phyloP scores from a whole-genome alignment of 768 basidiomycete species.

The Paxillus involutus region DNA sequence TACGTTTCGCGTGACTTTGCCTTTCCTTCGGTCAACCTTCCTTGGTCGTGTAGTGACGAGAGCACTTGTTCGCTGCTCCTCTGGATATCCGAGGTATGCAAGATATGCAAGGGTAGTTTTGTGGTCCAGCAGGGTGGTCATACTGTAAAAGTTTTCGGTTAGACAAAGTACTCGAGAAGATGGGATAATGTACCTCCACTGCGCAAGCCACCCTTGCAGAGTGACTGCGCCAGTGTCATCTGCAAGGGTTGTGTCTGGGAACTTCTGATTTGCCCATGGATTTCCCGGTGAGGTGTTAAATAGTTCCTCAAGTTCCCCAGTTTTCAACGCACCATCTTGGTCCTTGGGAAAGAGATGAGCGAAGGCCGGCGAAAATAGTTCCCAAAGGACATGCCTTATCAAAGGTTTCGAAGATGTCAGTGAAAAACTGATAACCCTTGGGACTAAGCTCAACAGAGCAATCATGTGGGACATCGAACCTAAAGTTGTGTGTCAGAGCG shows the following conservation, averaged over 20 bases:
- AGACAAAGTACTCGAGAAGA: neutral
- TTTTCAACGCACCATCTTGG: conserved; percentile 90
- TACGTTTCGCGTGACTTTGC: conserved; percentile 87
- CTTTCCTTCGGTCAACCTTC: conserved; percentile 81
- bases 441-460: conserved; percentile 95
- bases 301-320: conserved; percentile 78
- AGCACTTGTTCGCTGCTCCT: conserved; percentile 76
- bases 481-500: conserved; percentile 31
- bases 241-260: conserved; percentile 86
- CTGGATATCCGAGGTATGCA: conserved; percentile 90
- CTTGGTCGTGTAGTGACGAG: conserved; percentile 83
- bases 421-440: conserved; percentile 95
- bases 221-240: conserved; percentile 89
- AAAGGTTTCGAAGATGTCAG: conserved; percentile 92
- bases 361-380: neutral
- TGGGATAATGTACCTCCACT: conserved; percentile 80
- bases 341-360: conserved; percentile 51
- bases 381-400: conserved; percentile 63
- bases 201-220: conserved; percentile 96
- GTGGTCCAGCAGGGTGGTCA: conserved; percentile 96
- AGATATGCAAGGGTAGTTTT: conserved; percentile 91
- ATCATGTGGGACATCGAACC: conserved; percentile 91
- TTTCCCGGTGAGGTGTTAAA: conserved; percentile 96
- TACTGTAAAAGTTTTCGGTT: conserved; percentile 46
- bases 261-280: conserved; percentile 92